Conservation (phyloP, 345 rosid species). For the Ricinus communis region DNA sequence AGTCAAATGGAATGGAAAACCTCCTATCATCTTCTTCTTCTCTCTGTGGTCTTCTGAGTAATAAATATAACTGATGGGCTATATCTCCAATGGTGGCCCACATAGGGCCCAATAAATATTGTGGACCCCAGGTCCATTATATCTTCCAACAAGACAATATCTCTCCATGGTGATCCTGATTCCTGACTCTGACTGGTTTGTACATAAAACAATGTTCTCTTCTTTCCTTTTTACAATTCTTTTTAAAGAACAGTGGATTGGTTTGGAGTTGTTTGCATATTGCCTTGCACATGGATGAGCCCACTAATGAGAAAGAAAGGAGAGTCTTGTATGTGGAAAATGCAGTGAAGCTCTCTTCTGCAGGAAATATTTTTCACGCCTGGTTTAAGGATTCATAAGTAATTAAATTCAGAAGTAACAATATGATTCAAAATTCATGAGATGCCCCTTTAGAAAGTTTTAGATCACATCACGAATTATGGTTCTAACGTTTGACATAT, state of each 20-base stretch:
- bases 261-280: constrained; percentile 11
- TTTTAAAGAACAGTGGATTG: not conserved
- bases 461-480: no score
- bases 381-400: not conserved
- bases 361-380: no score
- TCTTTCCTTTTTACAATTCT: not conserved
- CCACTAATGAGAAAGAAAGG: constrained; percentile 11
- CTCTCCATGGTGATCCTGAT: constrained; percentile 16
- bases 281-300: constrained; percentile 48
- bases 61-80: constrained; percentile 33
- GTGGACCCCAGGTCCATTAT: constrained; percentile 37
- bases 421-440: no score
- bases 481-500: no score
- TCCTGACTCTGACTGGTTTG: constrained; percentile 19
- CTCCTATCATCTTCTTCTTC: not conserved
- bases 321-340: not conserved
- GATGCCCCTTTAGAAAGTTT: no score
- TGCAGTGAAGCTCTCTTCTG: no score
- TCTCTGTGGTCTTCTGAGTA: constrained; percentile 4
- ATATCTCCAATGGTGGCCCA: constrained; percentile 22
- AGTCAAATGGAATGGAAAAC: constrained; percentile 22
- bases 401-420: no score
- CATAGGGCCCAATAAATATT: constrained; percentile 22
- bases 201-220: not conserved
- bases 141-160: constrained; percentile 10